phyloP scores from a whole-genome alignment of 2,329 filamentous ascomycete genomes.

The Colletotrichum camelliae region DNA sequence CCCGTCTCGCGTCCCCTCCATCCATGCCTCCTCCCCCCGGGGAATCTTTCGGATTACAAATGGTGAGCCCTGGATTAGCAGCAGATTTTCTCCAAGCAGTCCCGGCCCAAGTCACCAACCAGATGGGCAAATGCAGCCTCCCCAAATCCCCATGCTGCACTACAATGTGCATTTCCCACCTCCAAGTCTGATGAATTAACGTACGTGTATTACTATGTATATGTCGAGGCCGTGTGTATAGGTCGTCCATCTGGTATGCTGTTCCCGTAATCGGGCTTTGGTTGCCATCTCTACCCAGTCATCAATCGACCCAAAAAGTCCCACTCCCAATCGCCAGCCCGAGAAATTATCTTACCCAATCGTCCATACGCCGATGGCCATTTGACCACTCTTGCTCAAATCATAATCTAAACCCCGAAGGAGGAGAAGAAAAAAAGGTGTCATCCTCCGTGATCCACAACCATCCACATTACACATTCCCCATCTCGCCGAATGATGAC shows the following conservation, averaged over 20 bases:
- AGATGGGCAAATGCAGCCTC: background rate
- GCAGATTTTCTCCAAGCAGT: background rate
- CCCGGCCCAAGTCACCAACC: background rate
- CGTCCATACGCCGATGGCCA: conserved; percentile 6
- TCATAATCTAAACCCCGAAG: background rate
- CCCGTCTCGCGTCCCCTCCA: background rate
- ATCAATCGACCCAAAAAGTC: background rate
- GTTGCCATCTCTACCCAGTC: background rate
- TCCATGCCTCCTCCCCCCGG: conserved; percentile 1
- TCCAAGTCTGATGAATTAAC: background rate
- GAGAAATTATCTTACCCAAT: background rate
- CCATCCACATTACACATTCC: background rate
- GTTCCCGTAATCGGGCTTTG: conserved; percentile 7
- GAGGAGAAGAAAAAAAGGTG: background rate
- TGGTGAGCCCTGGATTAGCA: conserved; percentile 5
- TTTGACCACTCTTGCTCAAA: background rate
- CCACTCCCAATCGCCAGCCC: background rate
- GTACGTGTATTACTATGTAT: background rate
- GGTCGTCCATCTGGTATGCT: background rate
- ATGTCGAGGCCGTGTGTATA: background rate
- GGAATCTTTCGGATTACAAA: conserved; percentile 23
- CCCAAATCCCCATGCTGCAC: background rate
- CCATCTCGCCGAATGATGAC: conserved; percentile 6
- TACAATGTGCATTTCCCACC: background rate
- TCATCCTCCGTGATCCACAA: background rate